Evolutionary conservation across 805 yeast genomes (phyloP).

Genomic region (Saturnispora dispora): DNA sequence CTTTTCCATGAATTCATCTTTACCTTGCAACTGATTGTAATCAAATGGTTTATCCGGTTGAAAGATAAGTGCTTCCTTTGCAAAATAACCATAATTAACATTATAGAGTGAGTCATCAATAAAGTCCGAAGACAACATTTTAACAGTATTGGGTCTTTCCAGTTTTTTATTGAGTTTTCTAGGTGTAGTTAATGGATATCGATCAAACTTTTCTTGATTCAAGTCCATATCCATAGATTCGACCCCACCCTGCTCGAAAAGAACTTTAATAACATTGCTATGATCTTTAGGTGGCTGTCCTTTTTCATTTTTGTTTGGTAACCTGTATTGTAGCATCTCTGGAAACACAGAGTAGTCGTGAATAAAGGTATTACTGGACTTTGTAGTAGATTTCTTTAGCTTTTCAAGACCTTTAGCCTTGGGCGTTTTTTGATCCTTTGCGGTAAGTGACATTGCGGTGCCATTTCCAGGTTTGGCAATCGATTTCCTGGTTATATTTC

Average conservation of each 20-base stretch:
- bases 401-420: slow-evolving; percentile 12
- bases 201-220: slow-evolving; percentile 29
- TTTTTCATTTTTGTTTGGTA: slow-evolving; percentile 21
- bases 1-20: slow-evolving; percentile 58
- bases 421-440: slow-evolving; percentile 5
- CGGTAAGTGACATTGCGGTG: not conserved
- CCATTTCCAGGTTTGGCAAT: slow-evolving; percentile 3
- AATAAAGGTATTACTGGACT: slow-evolving; percentile 17
- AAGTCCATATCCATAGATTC: slow-evolving; percentile 28
- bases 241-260: slow-evolving; percentile 30
- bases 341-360: slow-evolving; percentile 30
- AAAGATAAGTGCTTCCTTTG: slow-evolving; percentile 69
- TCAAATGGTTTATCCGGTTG: slow-evolving; percentile 58
- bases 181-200: slow-evolving; percentile 35
- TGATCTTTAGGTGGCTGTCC: slow-evolving; percentile 16
- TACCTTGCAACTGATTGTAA: slow-evolving; percentile 46
- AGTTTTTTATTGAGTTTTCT: slow-evolving; percentile 28
- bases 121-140: slow-evolving; percentile 71
- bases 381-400: slow-evolving; percentile 10
- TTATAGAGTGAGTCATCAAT: slow-evolving; percentile 81
- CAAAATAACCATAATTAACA: slow-evolving; percentile 74
- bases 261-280: slow-evolving; percentile 18
- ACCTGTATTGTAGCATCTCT: slow-evolving; percentile 21
- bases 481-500: slow-evolving; percentile 12
- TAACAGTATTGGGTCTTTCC: slow-evolving; percentile 49